Conservation (phyloP, 2,329 filamentous ascomycete genomes). For the Berkeleyomyces rouxiae region DNA sequence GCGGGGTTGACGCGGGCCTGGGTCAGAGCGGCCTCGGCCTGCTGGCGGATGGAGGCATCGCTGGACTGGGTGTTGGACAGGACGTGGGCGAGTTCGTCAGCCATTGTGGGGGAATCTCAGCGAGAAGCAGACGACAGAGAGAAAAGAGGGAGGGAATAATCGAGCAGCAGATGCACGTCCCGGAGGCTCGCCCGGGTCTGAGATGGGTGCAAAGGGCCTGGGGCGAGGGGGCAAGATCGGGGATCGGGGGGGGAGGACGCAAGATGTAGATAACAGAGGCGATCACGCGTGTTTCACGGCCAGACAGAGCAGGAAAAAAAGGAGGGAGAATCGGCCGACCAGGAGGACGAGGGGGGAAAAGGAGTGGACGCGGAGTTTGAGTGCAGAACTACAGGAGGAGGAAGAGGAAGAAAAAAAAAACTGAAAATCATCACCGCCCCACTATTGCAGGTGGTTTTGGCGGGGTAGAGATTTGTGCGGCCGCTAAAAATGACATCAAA, state of each 20-base stretch:
- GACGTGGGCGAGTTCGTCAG: conserved; percentile 79
- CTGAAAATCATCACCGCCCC: neutral
- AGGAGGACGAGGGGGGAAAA: neutral
- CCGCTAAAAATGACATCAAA: neutral
- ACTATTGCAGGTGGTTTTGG: neutral
- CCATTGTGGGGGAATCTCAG: conserved; percentile 40
- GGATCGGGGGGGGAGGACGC: too few relatives aligned
- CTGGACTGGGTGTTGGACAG: conserved; percentile 73
- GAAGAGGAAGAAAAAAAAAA: neutral
- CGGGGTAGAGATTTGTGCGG: neutral
- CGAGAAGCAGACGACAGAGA: neutral
- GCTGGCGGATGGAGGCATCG: conserved; percentile 59
- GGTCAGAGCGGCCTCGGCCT: conserved; percentile 71
- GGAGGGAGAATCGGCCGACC: neutral
- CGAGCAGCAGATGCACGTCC: too few relatives aligned
- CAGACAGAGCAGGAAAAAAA: neutral
- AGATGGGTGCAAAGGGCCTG: too few relatives aligned
- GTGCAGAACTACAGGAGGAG: neutral
- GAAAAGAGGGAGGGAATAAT: neutral
- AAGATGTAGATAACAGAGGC: too few relatives aligned
- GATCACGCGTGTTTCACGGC: too few relatives aligned
- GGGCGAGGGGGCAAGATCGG: too few relatives aligned
- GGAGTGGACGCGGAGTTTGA: too few relatives aligned
- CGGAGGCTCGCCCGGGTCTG: too few relatives aligned
- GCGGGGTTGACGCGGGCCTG: conserved; percentile 50